phyloP scores from a whole-genome alignment of 495 filamentous ascomycete genomes.

The Neurospora terricola region DNA sequence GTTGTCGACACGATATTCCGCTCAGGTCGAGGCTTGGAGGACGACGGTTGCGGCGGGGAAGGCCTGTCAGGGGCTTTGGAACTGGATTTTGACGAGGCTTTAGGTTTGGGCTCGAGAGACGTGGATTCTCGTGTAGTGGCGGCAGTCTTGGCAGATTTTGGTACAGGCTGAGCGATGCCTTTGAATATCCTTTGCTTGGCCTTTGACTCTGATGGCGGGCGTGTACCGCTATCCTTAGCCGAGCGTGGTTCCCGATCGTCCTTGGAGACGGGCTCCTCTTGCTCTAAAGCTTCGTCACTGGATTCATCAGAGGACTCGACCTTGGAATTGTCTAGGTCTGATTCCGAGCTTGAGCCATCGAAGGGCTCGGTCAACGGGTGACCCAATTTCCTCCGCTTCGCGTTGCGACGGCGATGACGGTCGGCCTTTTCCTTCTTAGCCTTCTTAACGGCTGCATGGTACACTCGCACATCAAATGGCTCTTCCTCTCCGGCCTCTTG shows the following conservation, averaged over 20 bases:
- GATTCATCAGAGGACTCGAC: background rate
- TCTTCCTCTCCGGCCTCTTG: conserved; percentile 30
- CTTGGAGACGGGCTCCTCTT: background rate
- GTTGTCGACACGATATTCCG: conserved; percentile 3
- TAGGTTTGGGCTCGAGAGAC: background rate
- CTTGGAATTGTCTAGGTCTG: background rate
- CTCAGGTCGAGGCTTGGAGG: background rate
- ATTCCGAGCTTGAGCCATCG: background rate
- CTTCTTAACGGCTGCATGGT: conserved; percentile 22
- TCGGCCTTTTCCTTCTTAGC: conserved; percentile 20
- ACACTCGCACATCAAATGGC: conserved; percentile 42
- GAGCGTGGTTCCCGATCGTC: background rate
- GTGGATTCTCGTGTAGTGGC: background rate
- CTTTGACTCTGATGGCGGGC: background rate
- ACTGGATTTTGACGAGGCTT: background rate
- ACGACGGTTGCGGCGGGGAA: background rate
- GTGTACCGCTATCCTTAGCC: background rate
- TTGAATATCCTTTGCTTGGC: conserved; percentile 3
- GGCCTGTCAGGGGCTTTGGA: background rate
- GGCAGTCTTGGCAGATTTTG: background rate
- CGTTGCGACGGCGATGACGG: conserved; percentile 40
- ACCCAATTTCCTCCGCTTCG: conserved; percentile 32
- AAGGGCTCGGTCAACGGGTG: conserved; percentile 16
- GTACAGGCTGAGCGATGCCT: background rate
- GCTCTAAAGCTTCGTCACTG: background rate